Evolutionary conservation across 768 basidiomycete species (phyloP), one percentile per base, ranked within the genome.

Genomic region (Panaeolus cyanescens): DNA sequence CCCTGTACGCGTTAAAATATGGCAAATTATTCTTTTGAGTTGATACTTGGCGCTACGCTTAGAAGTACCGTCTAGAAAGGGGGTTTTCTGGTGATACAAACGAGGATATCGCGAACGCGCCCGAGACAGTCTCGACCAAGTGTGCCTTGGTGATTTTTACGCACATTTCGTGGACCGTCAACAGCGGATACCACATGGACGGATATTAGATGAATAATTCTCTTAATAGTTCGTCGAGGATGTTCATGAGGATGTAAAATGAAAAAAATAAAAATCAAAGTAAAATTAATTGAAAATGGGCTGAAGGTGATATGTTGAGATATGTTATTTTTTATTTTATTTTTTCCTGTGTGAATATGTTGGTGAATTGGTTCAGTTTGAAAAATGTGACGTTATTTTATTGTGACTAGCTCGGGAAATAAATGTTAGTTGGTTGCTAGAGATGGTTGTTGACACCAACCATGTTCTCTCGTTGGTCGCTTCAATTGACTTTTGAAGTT

Each of bases 371-470:
- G 45, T 50, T 50, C 45, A 50, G 45, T 50, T 50, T 50, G 45
- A 50, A 4, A 10, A 40, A 17, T 12, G 6, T 65, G 66, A 67
- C 60, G 33, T 37, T 37, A 37, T 17, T 13, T 4, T 50, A 25
- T 5, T 32, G 55, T 31, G 59, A 58, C 57, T 56, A 54, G 22
- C 22, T 50, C 25, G 22, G 45, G 25, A 50, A 50, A 28, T 50
- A 50, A 50, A 12, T 42, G 19, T 30, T 25, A 63, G 64, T 65
- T 63, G 60, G 66, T 67, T 69, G 66, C 66, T 62, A 67, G 57
- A 60, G 59, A 56, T 53, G 20, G 58, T 58, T 54, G 54, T 20
- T 42, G 22, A 50, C 36, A 37, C n/a, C 5, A n/a, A 37, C 36
- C 36, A 25, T 10, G 25, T n/a, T n/a, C n/a, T n/a, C n/a, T n/a